These are phyloP conservation scores for Pugionium dolabratum DNA, from an alignment of 345 rosid species.

Conservation along the genomic window DNA sequence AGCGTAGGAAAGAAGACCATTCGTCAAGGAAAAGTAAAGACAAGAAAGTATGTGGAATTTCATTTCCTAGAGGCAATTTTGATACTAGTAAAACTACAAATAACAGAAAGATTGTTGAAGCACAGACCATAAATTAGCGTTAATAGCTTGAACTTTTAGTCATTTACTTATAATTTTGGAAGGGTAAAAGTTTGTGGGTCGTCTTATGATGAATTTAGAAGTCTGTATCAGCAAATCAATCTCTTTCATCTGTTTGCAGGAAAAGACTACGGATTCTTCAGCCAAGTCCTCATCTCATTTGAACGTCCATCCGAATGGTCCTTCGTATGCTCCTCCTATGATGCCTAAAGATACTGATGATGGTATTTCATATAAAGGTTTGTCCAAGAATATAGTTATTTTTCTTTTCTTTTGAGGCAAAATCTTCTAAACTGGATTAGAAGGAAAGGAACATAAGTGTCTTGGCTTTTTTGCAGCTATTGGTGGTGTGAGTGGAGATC, in stretches of 20 bases:
- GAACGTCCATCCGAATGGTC: slow-evolving; percentile 64
- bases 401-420: neutral
- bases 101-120: neutral
- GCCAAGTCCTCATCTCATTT: slow-evolving; percentile 66
- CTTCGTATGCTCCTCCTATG: slow-evolving; percentile 61
- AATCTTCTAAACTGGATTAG: slow-evolving; percentile 11
- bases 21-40: slow-evolving; percentile 77
- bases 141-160: slow-evolving; percentile 3
- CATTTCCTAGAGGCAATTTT: neutral
- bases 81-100: slow-evolving; percentile 4
- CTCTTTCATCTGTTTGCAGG: slow-evolving; percentile 49
- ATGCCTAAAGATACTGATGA: slow-evolving; percentile 68
- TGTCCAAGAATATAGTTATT: slow-evolving; percentile 11
- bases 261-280: slow-evolving; percentile 65
- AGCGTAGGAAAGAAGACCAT: slow-evolving; percentile 82
- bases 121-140: neutral
- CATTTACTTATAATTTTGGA: slow-evolving; percentile 23
- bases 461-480: slow-evolving; percentile 53
- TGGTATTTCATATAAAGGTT: slow-evolving; percentile 73
- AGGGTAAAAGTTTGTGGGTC: neutral
- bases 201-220: slow-evolving; percentile 16
- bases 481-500: slow-evolving; percentile 71
- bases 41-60: slow-evolving; percentile 56
- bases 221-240: neutral
- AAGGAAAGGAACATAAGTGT: slow-evolving; percentile 1